Conservation (phyloP, 140 eudicot genomes). For the Stevia rebaudiana region DNA sequence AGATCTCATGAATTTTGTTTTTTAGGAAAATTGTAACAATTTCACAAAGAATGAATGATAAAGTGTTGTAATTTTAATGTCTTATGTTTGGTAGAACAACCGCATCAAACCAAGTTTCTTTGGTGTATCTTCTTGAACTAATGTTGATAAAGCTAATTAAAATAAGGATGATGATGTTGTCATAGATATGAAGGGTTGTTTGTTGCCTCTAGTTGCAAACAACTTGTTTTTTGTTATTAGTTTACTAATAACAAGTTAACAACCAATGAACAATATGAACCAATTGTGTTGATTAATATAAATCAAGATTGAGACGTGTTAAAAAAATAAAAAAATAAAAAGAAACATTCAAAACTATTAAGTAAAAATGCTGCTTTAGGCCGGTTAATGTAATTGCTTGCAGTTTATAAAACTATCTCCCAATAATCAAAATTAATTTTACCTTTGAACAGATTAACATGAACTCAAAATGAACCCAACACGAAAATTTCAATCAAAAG, state of each 20-base stretch:
- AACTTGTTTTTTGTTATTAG: slow-evolving; percentile 28
- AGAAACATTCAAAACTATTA: not conserved
- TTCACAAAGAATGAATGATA: slow-evolving; percentile 23
- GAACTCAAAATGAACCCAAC: slow-evolving; percentile 11
- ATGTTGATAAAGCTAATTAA: slow-evolving; percentile 7
- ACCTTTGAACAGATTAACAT: slow-evolving; percentile 11
- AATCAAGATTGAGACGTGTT: slow-evolving; percentile 15
- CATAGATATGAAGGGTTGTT: slow-evolving; percentile 15
- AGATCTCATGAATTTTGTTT: slow-evolving; percentile 46
- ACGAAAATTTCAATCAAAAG: not conserved
- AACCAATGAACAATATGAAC: slow-evolving; percentile 28
- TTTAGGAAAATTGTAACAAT: not conserved
- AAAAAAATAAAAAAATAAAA: not conserved
- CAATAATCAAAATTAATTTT: slow-evolving; percentile 9
- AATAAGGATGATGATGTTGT: not conserved
- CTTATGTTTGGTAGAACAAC: slow-evolving; percentile 23
- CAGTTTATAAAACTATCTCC: not conserved
- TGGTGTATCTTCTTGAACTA: slow-evolving; percentile 13
- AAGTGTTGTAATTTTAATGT: slow-evolving; percentile 6
- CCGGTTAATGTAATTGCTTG: not conserved
- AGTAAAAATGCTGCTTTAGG: not conserved
- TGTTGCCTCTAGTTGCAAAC: slow-evolving; percentile 25
- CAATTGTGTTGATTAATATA: slow-evolving; percentile 18
- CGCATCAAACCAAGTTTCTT: slow-evolving; percentile 18
- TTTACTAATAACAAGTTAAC: slow-evolving; percentile 37